Evolutionary conservation across 768 basidiomycete species (phyloP).

Genomic region (Boletus pseudo-olivaceus): DNA sequence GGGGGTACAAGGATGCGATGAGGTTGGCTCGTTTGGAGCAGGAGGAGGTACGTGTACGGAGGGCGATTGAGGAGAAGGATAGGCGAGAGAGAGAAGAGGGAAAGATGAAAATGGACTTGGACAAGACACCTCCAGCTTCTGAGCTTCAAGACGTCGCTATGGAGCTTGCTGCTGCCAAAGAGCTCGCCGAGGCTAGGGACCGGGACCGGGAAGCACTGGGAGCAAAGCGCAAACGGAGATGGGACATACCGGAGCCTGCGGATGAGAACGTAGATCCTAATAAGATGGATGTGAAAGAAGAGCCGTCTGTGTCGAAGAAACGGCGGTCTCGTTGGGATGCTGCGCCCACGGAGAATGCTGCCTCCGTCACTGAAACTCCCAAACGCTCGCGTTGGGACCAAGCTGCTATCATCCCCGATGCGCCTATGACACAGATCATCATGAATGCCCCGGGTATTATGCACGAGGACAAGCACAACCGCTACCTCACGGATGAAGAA

Average conservation of each 20-base stretch:
- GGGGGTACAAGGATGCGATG: constrained; percentile 97
- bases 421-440: constrained; percentile 74
- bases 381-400: constrained; percentile 98
- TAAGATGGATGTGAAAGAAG: constrained; percentile 64
- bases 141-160: constrained; percentile 71
- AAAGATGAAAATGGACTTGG: constrained; percentile 79
- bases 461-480: constrained; percentile 93
- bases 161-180: constrained; percentile 54
- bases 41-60: constrained; percentile 81
- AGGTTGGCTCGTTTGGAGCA: constrained; percentile 84
- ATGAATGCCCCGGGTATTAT: constrained; percentile 82
- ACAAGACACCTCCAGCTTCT: constrained; percentile 85
- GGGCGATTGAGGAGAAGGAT: constrained; percentile 88
- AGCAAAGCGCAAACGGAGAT: constrained; percentile 72
- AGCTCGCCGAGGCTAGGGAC: constrained; percentile 37
- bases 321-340: constrained; percentile 97
- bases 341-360: constrained; percentile 65
- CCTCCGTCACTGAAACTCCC: constrained; percentile 57
- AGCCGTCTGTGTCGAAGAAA: constrained; percentile 79
- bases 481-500: constrained; percentile 95
- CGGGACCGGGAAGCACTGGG: constrained; percentile 40
- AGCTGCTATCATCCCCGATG: constrained; percentile 71
- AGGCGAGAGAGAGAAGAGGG: constrained; percentile 68
- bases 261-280: constrained; percentile 69
- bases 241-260: constrained; percentile 64